phyloP scores from a whole-genome alignment of 2,329 filamentous ascomycete species.

The Colletotrichum filicis region DNA sequence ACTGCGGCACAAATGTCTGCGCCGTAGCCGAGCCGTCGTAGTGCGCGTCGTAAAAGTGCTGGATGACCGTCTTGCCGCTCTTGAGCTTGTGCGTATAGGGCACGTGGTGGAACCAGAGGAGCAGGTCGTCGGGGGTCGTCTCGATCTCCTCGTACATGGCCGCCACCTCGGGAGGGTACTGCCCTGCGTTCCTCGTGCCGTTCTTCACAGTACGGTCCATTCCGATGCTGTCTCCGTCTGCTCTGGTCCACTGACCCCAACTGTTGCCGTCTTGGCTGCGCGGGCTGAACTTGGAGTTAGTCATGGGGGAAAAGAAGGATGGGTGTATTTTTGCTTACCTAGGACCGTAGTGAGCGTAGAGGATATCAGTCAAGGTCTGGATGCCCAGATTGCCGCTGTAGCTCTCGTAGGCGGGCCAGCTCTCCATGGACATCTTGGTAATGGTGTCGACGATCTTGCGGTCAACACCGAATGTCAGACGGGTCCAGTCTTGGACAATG shows the following conservation, averaged over 20 bases:
- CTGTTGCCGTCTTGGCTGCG: slow-evolving; percentile 73
- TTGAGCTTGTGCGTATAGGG: slow-evolving; percentile 72
- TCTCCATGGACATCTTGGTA: slow-evolving; percentile 72
- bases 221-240: slow-evolving; percentile 67
- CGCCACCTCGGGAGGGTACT: slow-evolving; percentile 72
- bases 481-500: slow-evolving; percentile 74
- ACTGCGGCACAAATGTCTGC: slow-evolving; percentile 65
- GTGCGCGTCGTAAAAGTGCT: slow-evolving; percentile 74
- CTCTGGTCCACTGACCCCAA: slow-evolving; percentile 80
- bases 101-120: slow-evolving; percentile 82
- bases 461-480: slow-evolving; percentile 71
- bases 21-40: slow-evolving; percentile 69
- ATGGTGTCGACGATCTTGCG: slow-evolving; percentile 66
- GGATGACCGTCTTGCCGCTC: slow-evolving; percentile 74
- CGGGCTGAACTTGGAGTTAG: slow-evolving; percentile 55
- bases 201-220: slow-evolving; percentile 79
- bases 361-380: slow-evolving; percentile 76
- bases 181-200: slow-evolving; percentile 73
- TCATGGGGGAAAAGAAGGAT: background rate
- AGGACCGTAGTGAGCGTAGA: slow-evolving; percentile 75
- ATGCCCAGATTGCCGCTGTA: slow-evolving; percentile 78
- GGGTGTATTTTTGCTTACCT: background rate
- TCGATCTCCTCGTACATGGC: slow-evolving; percentile 67
- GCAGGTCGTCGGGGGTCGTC: slow-evolving; percentile 73
- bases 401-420: slow-evolving; percentile 78